These are phyloP conservation scores for Eragrostis nindensis DNA, from an alignment of 176 grass and related monocot genomes.

Conservation along the genomic window DNA sequence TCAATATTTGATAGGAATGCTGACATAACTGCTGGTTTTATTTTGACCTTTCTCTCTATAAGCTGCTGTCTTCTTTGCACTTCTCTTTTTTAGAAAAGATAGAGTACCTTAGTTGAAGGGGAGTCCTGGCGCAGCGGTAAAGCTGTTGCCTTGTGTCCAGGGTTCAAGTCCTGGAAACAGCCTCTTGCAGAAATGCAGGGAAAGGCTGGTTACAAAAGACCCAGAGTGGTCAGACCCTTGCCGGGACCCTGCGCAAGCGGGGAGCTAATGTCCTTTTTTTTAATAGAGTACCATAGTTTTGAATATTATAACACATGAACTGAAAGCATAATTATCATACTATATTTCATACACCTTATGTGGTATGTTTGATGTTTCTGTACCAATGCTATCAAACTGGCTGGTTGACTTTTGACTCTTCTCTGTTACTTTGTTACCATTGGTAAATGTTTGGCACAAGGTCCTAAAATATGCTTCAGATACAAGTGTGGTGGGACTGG, in stretches of 20 bases:
- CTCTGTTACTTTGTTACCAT: background rate
- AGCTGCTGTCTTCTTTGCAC: background rate
- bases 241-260: too few species aligned
- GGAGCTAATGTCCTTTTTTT: too few species aligned
- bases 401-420: background rate
- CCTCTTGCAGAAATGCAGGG: too few species aligned
- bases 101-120: too few species aligned
- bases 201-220: too few species aligned
- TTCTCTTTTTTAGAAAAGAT: background rate
- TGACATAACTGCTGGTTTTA: background rate
- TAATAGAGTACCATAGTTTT: too few species aligned
- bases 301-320: background rate
- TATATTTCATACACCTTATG: background rate
- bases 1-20: background rate
- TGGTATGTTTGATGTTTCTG: background rate
- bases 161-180: too few species aligned
- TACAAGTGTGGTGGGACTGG: background rate
- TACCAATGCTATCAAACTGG: conserved; percentile 7
- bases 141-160: too few species aligned
- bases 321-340: background rate
- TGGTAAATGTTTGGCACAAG: background rate
- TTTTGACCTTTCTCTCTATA: conserved; percentile 9
- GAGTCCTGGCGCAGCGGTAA: too few species aligned
- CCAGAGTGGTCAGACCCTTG: too few species aligned
- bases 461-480: background rate